These are phyloP conservation scores for Stipa capillata DNA, from an alignment of 176 grass and related monocot genomes.

Conservation along the genomic window DNA sequence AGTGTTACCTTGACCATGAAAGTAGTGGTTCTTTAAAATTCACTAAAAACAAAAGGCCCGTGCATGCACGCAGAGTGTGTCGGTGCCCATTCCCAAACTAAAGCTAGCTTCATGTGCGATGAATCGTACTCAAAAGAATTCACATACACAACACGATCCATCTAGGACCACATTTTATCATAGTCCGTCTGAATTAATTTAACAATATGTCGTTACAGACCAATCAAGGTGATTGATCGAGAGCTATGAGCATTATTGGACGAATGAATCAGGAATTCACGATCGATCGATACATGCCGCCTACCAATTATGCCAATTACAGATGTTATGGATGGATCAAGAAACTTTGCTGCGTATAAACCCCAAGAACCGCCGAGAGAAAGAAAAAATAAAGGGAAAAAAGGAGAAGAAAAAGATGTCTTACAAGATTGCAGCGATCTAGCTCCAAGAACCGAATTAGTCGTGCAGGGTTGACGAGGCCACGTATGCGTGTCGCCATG, in stretches of 20 bases:
- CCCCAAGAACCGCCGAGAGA: no score
- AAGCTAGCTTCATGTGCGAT: neutral
- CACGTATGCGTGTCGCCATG: neutral
- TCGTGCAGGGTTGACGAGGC: neutral
- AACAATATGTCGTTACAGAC: neutral
- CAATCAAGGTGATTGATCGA: neutral
- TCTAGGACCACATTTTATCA: neutral
- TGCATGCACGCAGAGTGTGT: neutral
- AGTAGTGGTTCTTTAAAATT: no score
- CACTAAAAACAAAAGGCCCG: neutral
- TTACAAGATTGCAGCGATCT: no score
- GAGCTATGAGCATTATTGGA: neutral
- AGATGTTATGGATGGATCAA: neutral
- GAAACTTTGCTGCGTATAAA: constrained; percentile 4
- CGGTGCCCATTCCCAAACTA: neutral
- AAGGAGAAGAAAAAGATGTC: neutral
- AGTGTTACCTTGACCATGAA: no score
- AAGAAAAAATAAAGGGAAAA: no score
- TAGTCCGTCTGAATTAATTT: neutral
- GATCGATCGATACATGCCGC: neutral
- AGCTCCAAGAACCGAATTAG: neutral
- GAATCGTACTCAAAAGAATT: neutral
- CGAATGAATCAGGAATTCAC: neutral
- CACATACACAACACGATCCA: neutral
- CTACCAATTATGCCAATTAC: constrained; percentile 10